These are phyloP conservation scores for Fraxinus sp. DNA, from an alignment of 305 asterid species.

Conservation along the genomic window DNA sequence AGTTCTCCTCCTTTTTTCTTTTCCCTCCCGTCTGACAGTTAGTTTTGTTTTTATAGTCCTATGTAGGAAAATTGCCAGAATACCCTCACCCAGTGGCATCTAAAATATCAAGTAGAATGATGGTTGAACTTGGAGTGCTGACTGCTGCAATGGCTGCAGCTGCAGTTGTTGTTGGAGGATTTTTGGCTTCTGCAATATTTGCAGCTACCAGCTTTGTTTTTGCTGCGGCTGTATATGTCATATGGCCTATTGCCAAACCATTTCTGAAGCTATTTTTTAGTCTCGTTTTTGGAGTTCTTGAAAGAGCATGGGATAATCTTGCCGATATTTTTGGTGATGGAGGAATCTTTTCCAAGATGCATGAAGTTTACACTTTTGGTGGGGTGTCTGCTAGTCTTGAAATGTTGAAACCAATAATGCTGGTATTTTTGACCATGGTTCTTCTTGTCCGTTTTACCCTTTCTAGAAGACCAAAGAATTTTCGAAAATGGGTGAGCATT, in stretches of 20 bases:
- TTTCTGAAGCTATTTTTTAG: slow-evolving; percentile 64
- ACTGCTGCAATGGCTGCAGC: slow-evolving; percentile 83
- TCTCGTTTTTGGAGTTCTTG: slow-evolving; percentile 54
- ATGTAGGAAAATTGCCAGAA: slow-evolving; percentile 76
- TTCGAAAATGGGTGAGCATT: slow-evolving; percentile 82
- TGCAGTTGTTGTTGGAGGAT: slow-evolving; percentile 75
- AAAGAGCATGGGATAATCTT: slow-evolving; percentile 64
- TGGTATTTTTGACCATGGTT: slow-evolving; percentile 78
- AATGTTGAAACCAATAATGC: slow-evolving; percentile 66
- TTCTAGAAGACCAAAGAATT: slow-evolving; percentile 92
- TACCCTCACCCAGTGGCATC: slow-evolving; percentile 89
- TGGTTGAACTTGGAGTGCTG: slow-evolving; percentile 83
- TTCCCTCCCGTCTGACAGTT: slow-evolving; percentile 27
- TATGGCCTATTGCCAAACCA: slow-evolving; percentile 85
- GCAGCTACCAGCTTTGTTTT: slow-evolving; percentile 70
- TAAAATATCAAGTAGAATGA: slow-evolving; percentile 82
- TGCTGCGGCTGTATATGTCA: slow-evolving; percentile 53
- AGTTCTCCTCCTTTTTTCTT: slow-evolving; percentile 15
- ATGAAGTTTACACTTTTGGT: slow-evolving; percentile 61
- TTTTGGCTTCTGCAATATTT: slow-evolving; percentile 87
- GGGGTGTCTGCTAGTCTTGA: slow-evolving; percentile 75
- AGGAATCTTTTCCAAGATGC: slow-evolving; percentile 51
- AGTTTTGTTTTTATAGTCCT: slow-evolving; percentile 57
- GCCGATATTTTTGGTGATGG: slow-evolving; percentile 68
- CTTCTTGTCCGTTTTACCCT: slow-evolving; percentile 89